phyloP scores from a whole-genome alignment of 345 rosid genomes.

The Eucalyptus regnans region DNA sequence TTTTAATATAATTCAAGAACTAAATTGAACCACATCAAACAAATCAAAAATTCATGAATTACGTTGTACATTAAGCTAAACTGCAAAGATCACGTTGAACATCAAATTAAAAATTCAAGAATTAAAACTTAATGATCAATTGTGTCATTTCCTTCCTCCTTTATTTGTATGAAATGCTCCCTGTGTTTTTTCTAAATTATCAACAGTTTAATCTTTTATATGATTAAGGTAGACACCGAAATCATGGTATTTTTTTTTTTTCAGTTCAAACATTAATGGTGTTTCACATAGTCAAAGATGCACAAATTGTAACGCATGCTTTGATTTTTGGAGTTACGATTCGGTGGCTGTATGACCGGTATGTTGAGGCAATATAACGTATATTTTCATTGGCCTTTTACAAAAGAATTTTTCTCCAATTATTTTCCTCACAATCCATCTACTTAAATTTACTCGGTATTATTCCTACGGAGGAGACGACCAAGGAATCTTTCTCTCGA shows the following conservation, averaged over 20 bases:
- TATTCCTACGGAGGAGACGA: neutral
- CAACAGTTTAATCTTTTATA: fast-evolving
- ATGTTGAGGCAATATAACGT: neutral
- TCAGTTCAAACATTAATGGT: neutral
- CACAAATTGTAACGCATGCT: neutral
- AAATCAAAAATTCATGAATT: neutral
- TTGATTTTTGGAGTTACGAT: too few relatives aligned
- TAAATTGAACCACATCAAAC: neutral
- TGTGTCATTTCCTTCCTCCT: neutral
- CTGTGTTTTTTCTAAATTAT: neutral
- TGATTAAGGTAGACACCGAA: neutral
- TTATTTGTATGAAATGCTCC: neutral
- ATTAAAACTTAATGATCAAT: neutral
- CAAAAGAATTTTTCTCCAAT: neutral
- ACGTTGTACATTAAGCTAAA: fast-evolving
- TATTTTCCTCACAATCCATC: neutral
- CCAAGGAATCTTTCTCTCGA: neutral
- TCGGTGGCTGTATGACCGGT: too few relatives aligned
- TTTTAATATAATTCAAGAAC: neutral
- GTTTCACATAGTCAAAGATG: neutral
- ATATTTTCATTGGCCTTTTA: neutral
- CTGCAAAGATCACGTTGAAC: fast-evolving
- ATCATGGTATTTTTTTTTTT: neutral
- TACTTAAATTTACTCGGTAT: neutral
- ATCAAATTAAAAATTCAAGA: neutral